Conservation (phyloP, 352 stramenopile species). For the Pythium aristosporum region DNA sequence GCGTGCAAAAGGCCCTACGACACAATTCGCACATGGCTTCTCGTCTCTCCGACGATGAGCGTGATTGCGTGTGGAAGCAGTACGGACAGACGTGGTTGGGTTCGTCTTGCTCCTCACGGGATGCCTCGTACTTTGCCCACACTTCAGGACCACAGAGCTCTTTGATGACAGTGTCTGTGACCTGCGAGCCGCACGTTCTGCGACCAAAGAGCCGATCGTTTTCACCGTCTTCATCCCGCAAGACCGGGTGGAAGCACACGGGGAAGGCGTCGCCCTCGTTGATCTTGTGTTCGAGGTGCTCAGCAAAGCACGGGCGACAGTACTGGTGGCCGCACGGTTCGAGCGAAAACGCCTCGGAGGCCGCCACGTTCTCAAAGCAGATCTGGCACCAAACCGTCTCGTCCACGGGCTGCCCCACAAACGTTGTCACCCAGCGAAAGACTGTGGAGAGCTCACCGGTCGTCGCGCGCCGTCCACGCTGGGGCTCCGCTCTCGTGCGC, state of each 20-base stretch:
- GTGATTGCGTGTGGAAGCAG: conserved; percentile 49
- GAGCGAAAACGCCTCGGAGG: conserved; percentile 36
- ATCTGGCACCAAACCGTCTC: conserved; percentile 76
- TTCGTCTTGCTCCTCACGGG: conserved; percentile 84
- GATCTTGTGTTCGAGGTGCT: conserved; percentile 65
- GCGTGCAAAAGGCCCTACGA: conserved; percentile 78
- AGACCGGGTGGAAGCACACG: conserved; percentile 48
- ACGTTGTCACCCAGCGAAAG: conserved; percentile 6
- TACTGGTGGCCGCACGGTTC: conserved; percentile 54
- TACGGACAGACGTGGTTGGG: conserved; percentile 54
- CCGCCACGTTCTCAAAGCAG: conserved; percentile 57
- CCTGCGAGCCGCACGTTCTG: conserved; percentile 34
- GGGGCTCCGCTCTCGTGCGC: neutral
- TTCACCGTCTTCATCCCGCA: conserved; percentile 12
- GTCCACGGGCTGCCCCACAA: conserved; percentile 47
- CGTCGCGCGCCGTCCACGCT: conserved; percentile 8
- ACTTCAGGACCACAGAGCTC: conserved; percentile 38
- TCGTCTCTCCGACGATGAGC: conserved; percentile 37
- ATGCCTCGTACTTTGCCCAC: conserved; percentile 76
- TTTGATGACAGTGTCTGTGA: conserved; percentile 42
- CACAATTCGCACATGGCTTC: conserved; percentile 46
- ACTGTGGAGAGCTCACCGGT: conserved; percentile 13
- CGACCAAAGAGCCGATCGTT: conserved; percentile 8
- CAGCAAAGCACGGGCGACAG: conserved; percentile 50
- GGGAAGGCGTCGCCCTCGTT: conserved; percentile 58